These are phyloP conservation scores for Theobroma cacao DNA, from an alignment of 345 rosid genomes.

Conservation along the genomic window DNA sequence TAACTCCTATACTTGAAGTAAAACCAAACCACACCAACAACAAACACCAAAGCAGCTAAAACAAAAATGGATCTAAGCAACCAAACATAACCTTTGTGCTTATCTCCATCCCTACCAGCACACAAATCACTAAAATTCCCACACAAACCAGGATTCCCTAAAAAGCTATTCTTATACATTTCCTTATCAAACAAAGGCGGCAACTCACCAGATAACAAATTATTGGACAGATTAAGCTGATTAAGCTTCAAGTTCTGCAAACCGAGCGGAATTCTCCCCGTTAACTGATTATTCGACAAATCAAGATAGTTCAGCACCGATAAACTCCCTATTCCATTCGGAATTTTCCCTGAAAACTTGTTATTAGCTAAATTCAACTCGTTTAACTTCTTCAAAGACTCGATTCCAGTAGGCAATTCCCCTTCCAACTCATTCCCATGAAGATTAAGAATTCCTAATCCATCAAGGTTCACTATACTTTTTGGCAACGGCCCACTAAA, in stretches of 20 bases:
- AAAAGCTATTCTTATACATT: conserved; percentile 61
- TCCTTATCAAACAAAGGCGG: conserved; percentile 68
- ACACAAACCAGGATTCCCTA: conserved; percentile 84
- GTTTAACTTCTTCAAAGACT: conserved; percentile 73
- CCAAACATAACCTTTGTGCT: conserved; percentile 66
- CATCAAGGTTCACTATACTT: conserved; percentile 54
- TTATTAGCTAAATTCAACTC: conserved; percentile 77
- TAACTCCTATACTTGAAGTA: conserved; percentile 67
- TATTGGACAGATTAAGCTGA: conserved; percentile 79
- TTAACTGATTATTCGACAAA: conserved; percentile 65
- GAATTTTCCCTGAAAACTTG: conserved; percentile 58
- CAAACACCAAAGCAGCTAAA: conserved; percentile 61
- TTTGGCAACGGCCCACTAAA: conserved; percentile 65
- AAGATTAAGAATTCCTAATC: conserved; percentile 74
- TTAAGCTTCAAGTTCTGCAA: conserved; percentile 89
- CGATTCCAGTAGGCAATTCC: conserved; percentile 54
- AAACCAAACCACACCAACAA: conserved; percentile 80
- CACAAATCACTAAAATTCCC: conserved; percentile 68
- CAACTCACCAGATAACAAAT: conserved; percentile 60
- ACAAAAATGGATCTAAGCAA: conserved; percentile 66
- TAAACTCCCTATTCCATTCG: conserved; percentile 61
- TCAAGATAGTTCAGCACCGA: conserved; percentile 87
- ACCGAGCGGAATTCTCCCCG: conserved; percentile 61
- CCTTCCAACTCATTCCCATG: conserved; percentile 67
- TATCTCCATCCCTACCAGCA: conserved; percentile 38